These are phyloP conservation scores for Apiotrichum gracile DNA, from an alignment of 1,284 basidiomycete species.

Conservation along the genomic window DNA sequence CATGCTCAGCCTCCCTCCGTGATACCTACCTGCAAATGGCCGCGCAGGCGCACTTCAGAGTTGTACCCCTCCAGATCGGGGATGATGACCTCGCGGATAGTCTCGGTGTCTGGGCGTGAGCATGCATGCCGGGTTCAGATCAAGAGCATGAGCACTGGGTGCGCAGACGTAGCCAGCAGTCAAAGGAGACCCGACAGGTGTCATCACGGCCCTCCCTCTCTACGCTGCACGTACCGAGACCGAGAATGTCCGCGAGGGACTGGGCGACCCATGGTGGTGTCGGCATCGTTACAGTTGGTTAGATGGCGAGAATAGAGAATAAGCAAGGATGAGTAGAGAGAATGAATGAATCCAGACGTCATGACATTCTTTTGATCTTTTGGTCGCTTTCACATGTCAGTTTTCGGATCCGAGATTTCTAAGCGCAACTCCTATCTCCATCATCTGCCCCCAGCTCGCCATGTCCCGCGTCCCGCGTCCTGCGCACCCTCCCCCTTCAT, in stretches of 20 bases:
- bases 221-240: constrained; percentile 25
- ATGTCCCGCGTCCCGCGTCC: neutral
- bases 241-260: constrained; percentile 31
- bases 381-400: neutral
- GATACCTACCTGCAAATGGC: constrained; percentile 35
- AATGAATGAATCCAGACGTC: neutral
- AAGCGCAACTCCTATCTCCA: neutral
- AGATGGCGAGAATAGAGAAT: neutral
- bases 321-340: neutral
- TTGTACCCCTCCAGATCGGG: constrained; percentile 38
- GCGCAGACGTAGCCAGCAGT: no score
- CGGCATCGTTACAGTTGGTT: constrained; percentile 4
- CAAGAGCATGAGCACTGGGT: neutral
- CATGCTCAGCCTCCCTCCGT: neutral
- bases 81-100: constrained; percentile 36
- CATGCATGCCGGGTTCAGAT: neutral
- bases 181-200: no score
- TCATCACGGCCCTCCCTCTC: no score
- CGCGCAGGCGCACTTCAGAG: constrained; percentile 27
- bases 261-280: constrained; percentile 37
- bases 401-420: neutral
- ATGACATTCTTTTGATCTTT: neutral
- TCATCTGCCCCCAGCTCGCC: neutral
- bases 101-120: constrained; percentile 34
- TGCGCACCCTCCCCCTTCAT: neutral